These are phyloP conservation scores for Exophiala oligosperma DNA, from an alignment of 2,329 filamentous ascomycete genomes.

Conservation along the genomic window DNA sequence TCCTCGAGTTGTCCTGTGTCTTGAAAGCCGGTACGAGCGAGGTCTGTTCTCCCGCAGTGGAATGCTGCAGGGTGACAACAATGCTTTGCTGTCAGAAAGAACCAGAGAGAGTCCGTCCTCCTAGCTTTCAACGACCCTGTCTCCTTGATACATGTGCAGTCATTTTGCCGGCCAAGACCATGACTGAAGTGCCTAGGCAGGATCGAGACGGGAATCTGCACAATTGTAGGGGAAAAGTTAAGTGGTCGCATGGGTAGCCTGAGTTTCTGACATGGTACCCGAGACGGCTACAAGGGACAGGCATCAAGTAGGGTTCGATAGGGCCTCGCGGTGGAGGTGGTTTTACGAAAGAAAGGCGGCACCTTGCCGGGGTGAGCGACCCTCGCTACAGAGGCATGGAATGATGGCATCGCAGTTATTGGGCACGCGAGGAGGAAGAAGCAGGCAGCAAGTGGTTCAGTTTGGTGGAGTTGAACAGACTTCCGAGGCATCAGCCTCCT, in stretches of 20 bases:
- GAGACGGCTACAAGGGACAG: slow-evolving; percentile 14
- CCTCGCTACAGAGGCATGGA: neutral
- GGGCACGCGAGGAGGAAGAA: neutral
- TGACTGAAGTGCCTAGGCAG: slow-evolving; percentile 25
- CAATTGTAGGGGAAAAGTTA: slow-evolving; percentile 10
- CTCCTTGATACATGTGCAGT: slow-evolving; percentile 19
- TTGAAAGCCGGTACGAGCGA: neutral
- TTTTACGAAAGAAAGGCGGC: slow-evolving; percentile 7
- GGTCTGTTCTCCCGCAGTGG: slow-evolving; percentile 14
- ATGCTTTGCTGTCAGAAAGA: neutral
- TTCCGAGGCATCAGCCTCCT: neutral
- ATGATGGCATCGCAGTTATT: neutral
- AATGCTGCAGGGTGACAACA: slow-evolving; percentile 12
- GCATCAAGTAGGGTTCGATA: slow-evolving; percentile 10
- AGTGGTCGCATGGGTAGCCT: slow-evolving; percentile 16
- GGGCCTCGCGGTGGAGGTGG: slow-evolving; percentile 5
- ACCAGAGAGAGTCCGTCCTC: neutral
- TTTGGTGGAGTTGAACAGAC: neutral
- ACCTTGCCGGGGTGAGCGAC: neutral
- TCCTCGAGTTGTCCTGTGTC: neutral
- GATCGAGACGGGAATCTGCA: slow-evolving; percentile 6
- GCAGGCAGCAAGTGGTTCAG: neutral
- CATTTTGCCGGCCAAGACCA: slow-evolving; percentile 13
- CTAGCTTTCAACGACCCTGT: slow-evolving; percentile 1
- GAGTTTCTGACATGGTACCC: slow-evolving; percentile 20